phyloP scores from a whole-genome alignment of 495 filamentous ascomycete species.

The Penicillium chermesinum region DNA sequence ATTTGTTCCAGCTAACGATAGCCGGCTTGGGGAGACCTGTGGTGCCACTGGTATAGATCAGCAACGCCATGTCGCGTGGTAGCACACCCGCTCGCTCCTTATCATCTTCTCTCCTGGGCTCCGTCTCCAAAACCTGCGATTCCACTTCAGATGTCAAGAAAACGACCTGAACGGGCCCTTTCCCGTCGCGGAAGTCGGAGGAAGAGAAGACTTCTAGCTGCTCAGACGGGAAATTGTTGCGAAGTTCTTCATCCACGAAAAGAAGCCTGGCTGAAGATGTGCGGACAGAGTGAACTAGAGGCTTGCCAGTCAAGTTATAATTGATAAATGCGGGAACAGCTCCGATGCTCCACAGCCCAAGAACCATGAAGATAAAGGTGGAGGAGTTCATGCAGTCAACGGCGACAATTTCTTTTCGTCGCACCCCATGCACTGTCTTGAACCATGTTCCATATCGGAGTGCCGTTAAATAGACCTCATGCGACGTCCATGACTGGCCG shows the following conservation, averaged over 20 bases:
- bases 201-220: conserved; percentile 42
- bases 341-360: conserved; percentile 85
- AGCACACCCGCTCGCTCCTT: conserved; percentile 47
- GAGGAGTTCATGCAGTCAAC: conserved; percentile 86
- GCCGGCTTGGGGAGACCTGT: conserved; percentile 91
- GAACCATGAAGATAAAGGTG: conserved; percentile 73
- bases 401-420: conserved; percentile 76
- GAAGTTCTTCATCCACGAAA: conserved; percentile 69
- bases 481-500: conserved; percentile 72
- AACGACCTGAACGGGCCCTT: conserved; percentile 53
- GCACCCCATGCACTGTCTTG: conserved; percentile 61
- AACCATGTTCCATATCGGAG: conserved; percentile 83
- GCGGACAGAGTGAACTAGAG: conserved; percentile 74
- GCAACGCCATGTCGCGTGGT: conserved; percentile 56
- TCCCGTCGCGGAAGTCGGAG: conserved; percentile 39
- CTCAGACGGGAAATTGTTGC: conserved; percentile 42
- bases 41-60: conserved; percentile 86
- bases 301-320: conserved; percentile 74
- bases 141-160: conserved; percentile 61
- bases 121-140: conserved; percentile 50
- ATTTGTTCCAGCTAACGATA: conserved; percentile 75
- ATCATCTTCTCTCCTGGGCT: conserved; percentile 60
- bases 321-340: conserved; percentile 92
- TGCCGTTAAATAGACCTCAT: conserved; percentile 67
- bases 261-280: conserved; percentile 65